Base-by-base conservation (phyloP, 2,329 filamentous ascomycete species). In the Fusarium denticulatum region DNA sequence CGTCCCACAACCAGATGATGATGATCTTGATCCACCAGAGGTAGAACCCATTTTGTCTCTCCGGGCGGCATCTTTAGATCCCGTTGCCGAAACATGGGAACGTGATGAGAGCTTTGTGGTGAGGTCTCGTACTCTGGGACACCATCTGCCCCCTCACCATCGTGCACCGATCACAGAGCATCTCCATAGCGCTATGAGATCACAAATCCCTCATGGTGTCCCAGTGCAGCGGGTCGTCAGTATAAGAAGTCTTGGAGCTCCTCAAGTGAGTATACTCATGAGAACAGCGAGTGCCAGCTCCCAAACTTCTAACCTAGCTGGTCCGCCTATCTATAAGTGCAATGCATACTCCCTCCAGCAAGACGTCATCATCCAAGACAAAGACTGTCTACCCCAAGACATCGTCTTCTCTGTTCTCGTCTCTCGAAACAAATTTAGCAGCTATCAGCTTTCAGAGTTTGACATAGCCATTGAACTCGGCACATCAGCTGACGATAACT, bases 31-130 rank as follows among this genome's bases (percentile, higher is more conserved):
- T 42, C 22, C 10, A 24, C 14, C 4, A 42, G 40, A 24, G 0
- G 10, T 1, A 24, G 40, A 42, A 2, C 2, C 22, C 1, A 5
- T 24, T 0, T 14, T 42, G 1, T 11, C 22, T 4, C n/a, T 24
- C 1, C 9, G n/a, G 0, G 40, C 40, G 7, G 10, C 14, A 11
- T 42, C 40, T 1, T 11, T 24, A 7, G 22, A 24, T 7, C 2
- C 22, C 6, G 22, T 11, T 16, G 22, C n/a, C 6, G 22, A 42
- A 6, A 16, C 22, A 16, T 24, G 40, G 40, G 22, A 42, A 16
- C 40, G 22, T 9, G 40, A 42, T 24, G 22, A 42, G 14, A 42
- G 40, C 22, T 42, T 42, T 16, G 1, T 42, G 4, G n/a, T 16
- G n/a, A 42, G 40, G 22, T 42, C 40, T 16, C 40, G 22, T 42